Evolutionary conservation across 352 stramenopile genomes (phyloP).

Genomic region (Elongisporangium prolatum): DNA sequence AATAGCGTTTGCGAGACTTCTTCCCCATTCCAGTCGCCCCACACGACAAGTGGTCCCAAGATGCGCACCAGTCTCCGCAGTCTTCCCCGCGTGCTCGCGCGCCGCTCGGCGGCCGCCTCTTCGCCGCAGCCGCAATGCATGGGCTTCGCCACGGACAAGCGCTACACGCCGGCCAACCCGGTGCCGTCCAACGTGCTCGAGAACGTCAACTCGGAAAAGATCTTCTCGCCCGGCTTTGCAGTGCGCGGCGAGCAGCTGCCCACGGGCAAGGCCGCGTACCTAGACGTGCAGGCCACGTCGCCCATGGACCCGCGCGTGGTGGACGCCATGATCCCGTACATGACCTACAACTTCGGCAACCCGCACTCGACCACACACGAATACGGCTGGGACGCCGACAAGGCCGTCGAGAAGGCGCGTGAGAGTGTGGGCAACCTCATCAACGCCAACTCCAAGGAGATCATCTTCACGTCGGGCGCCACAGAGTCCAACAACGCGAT

Average conservation of each 20-base stretch:
- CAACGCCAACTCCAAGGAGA: constrained; percentile 95
- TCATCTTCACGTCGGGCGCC: constrained; percentile 99
- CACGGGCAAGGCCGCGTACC: constrained; percentile 86
- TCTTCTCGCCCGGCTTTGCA: constrained; percentile 84
- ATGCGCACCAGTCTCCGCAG: background rate
- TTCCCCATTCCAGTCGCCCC: background rate
- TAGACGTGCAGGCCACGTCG: constrained; percentile 97
- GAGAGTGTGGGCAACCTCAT: constrained; percentile 92
- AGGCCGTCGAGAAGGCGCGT: constrained; percentile 90
- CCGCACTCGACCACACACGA: constrained; percentile 98
- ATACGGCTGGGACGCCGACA: constrained; percentile 98
- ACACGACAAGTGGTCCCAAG: background rate
- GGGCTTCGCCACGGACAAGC: constrained; percentile 60
- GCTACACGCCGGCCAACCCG: constrained; percentile 76
- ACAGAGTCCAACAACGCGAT: constrained; percentile 99
- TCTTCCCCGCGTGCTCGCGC: constrained; percentile 4
- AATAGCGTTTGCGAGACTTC: background rate
- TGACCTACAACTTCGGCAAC: constrained; percentile 97
- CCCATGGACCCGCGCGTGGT: constrained; percentile 98
- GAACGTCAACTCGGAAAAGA: constrained; percentile 63
- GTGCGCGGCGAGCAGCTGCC: constrained; percentile 44
- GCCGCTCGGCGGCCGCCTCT: constrained; percentile 5
- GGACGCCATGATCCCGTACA: constrained; percentile 98
- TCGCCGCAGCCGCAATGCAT: constrained; percentile 5
- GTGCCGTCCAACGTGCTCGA: constrained; percentile 86